Conservation (phyloP, 73 alveolate species). For the Paramecium sonneborni region DNA sequence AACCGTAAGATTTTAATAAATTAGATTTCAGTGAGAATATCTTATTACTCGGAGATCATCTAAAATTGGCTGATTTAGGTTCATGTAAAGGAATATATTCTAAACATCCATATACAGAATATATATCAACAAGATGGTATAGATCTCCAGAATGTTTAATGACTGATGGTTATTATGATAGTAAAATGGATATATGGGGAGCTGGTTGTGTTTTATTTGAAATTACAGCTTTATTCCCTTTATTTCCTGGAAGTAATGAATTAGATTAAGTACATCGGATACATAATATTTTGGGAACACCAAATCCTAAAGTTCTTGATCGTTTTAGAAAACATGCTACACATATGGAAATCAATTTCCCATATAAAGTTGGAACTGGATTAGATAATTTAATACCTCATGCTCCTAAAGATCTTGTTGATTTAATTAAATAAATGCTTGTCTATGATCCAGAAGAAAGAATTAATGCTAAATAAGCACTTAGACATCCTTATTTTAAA, state of each 20-base stretch:
- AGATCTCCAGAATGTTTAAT: conserved; percentile 85
- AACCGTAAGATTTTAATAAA: conserved; percentile 75
- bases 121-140: conserved; percentile 90
- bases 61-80: conserved; percentile 95
- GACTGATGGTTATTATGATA: conserved; percentile 95
- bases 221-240: conserved; percentile 88
- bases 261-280: conserved; percentile 86
- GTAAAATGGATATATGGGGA: conserved; percentile 98
- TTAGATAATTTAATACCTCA: conserved; percentile 74
- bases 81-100: conserved; percentile 93
- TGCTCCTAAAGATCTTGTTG: conserved; percentile 75
- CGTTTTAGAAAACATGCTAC: conserved; percentile 78
- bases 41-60: conserved; percentile 72
- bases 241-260: conserved; percentile 94
- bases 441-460: conserved; percentile 94
- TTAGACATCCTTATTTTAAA: conserved; percentile 89
- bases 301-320: conserved; percentile 73
- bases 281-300: conserved; percentile 86
- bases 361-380: conserved; percentile 77
- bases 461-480: conserved; percentile 85
- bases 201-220: conserved; percentile 95
- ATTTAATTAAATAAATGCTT: conserved; percentile 72
- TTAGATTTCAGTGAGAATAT: conserved; percentile 71
- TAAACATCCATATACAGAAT: conserved; percentile 93
- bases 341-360: conserved; percentile 80